Percentiles rank a stretch among this genome's conserved stretches.
Conservation (phyloP, 1,139 yeast genomes). For the Blastobotrys malaysiensis region DNA sequence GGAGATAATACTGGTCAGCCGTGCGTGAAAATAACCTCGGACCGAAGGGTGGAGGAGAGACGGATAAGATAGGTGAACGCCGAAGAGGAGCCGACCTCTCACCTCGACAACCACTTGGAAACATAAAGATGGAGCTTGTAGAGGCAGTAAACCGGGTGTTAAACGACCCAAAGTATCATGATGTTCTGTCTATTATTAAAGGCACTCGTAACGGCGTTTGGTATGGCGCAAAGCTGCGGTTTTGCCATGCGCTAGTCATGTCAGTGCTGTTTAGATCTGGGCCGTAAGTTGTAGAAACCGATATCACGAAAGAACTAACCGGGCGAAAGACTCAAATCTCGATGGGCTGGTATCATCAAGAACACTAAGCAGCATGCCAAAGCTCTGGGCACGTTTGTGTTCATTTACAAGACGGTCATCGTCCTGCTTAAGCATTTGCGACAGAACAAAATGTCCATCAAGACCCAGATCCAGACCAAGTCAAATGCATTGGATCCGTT, state of each 20-base stretch:
- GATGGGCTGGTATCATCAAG: conserved; percentile 45
- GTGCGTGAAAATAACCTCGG: background rate
- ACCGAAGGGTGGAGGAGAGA: background rate
- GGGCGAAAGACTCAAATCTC: conserved; percentile 32
- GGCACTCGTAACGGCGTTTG: conserved; percentile 35
- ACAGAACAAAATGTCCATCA: conserved; percentile 16
- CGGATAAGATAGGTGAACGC: background rate
- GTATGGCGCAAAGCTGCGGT: conserved; percentile 69
- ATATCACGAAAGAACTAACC: conserved; percentile 4
- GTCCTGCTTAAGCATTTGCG: conserved; percentile 25
- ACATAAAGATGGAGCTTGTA: background rate
- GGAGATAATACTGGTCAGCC: background rate
- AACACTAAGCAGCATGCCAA: conserved; percentile 65
- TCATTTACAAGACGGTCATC: conserved; percentile 47
- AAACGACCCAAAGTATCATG: conserved; percentile 33
- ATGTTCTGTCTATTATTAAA: conserved; percentile 31
- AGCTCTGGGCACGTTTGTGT: conserved; percentile 62
- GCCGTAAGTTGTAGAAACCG: conserved; percentile 21
- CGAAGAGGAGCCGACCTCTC: background rate
- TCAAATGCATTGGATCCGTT: conserved; percentile 40
- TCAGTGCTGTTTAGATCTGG: conserved; percentile 48
- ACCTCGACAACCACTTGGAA: background rate
- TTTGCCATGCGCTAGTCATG: conserved; percentile 69
- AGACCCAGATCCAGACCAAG: conserved; percentile 22
- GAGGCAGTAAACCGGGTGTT: conserved; percentile 20